Conservation (phyloP, 2,329 filamentous ascomycete genomes). For the Nigrospora oryzae region DNA sequence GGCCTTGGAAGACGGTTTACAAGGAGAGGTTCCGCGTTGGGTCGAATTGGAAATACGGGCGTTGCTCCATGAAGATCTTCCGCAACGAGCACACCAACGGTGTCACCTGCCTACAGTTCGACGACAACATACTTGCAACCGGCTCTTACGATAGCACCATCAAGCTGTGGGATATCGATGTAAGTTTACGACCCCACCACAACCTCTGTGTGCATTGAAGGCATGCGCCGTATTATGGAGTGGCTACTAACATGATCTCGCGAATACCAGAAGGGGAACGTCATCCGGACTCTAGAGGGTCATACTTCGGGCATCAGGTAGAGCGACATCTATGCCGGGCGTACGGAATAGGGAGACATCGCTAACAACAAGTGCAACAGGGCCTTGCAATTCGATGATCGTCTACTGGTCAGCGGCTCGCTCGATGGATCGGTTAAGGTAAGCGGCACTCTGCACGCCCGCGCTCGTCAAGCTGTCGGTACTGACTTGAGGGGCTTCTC, state of each 20-base stretch:
- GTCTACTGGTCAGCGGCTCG: slow-evolving; percentile 82
- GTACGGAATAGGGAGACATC: no score
- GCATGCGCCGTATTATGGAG: no score
- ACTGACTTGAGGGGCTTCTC: no score
- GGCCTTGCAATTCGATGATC: slow-evolving; percentile 86
- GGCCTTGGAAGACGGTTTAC: slow-evolving; percentile 97
- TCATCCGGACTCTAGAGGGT: slow-evolving; percentile 74
- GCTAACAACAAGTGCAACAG: slow-evolving; percentile 21
- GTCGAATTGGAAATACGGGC: slow-evolving; percentile 94
- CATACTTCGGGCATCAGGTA: slow-evolving; percentile 67
- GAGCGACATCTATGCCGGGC: no score
- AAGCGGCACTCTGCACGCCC: no score
- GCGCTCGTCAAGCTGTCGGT: no score
- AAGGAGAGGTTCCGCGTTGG: slow-evolving; percentile 92
- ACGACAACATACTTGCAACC: slow-evolving; percentile 84
- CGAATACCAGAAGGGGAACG: slow-evolving; percentile 59
- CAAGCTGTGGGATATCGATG: slow-evolving; percentile 84
- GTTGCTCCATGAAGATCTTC: slow-evolving; percentile 77
- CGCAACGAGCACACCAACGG: slow-evolving; percentile 78
- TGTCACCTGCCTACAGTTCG: slow-evolving; percentile 60
- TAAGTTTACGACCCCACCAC: no score
- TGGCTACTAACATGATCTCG: no score
- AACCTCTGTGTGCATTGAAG: no score
- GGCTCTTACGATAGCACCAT: slow-evolving; percentile 93
- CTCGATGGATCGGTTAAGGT: slow-evolving; percentile 73